phyloP scores from a whole-genome alignment of 345 rosid genomes.

The Odontarrhena argentea region DNA sequence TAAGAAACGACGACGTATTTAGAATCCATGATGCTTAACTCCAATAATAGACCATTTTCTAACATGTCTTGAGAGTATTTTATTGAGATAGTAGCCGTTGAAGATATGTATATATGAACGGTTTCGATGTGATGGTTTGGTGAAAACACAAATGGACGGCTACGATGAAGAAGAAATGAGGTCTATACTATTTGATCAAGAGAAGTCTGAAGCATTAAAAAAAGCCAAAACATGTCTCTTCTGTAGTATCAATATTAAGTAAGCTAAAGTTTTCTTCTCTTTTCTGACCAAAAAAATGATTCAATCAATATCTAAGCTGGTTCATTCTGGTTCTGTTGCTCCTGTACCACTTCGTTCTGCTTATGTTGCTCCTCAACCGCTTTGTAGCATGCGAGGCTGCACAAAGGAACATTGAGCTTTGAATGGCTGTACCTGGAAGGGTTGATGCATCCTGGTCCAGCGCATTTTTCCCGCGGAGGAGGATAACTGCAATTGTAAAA shows the following conservation, averaged over 20 bases:
- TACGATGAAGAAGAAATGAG: neutral
- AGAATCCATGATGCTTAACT: constrained; percentile 6
- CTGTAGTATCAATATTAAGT: constrained; percentile 21
- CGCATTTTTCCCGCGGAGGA: constrained; percentile 85
- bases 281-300: constrained; percentile 45
- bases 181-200: neutral
- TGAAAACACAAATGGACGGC: constrained; percentile 30
- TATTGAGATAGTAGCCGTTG: constrained; percentile 35
- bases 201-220: constrained; percentile 19
- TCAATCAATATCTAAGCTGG: constrained; percentile 32
- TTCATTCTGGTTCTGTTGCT: constrained; percentile 25
- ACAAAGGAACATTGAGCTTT: constrained; percentile 80
- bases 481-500: constrained; percentile 64
- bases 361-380: constrained; percentile 57
- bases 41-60: constrained; percentile 36
- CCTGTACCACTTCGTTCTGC: constrained; percentile 53
- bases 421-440: constrained; percentile 88
- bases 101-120: constrained; percentile 36
- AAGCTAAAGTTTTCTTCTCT: constrained; percentile 3
- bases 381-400: constrained; percentile 92
- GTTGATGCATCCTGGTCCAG: constrained; percentile 74
- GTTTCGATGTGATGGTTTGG: constrained; percentile 37
- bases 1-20: constrained; percentile 30
- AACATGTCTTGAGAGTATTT: constrained; percentile 15
- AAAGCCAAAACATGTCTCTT: constrained; percentile 10